Evolutionary conservation across 768 basidiomycete species (phyloP), one percentile per base, ranked within the genome.

Genomic region (Suillus decipiens): DNA sequence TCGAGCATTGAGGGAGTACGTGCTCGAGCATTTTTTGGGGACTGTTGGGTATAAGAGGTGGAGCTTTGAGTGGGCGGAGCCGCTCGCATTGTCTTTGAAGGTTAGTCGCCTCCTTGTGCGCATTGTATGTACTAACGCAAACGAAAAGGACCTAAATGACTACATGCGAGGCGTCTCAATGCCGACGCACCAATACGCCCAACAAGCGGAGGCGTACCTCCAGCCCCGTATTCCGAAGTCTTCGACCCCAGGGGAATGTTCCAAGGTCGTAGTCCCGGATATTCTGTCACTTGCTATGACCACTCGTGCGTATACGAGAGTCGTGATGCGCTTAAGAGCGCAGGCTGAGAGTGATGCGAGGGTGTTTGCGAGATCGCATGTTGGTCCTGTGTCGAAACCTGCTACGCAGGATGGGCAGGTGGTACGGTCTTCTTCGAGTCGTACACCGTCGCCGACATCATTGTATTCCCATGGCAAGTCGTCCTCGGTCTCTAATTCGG

Each of bases 131-230:
- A 10, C 64, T 71, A 28, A 72, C 64, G 45, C 37, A 60, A 17
- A 54, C 17, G n/a, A 8, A 68, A 68, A 93, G 89, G 92, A 95
- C 73, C 80, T 95, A 45, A 84, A 84, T 69, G 84, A 89, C 59
- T 95, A 93, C 68, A 87, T 93, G 84, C 83, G 86, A 53, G 90
- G 90, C 3, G 88, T 93, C 5, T 87, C 86, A 6, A 84, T 90
- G 31, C 92, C 93, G 8, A 81, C 82, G 4, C 88, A 93, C 65
- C 85, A 89, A 65, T 93, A 90, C 66, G 81, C 86, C 0, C 82
- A 84, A 5, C 79, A 86, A 39, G 84, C 92, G 1, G 78, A 78
- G 6, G 72, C 81, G 33, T 86, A 87, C 66, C 77, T 91, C 11
- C 86, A 87, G 58, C 81, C 83, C 0, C 75, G 82, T 31, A 67